A percentile compares a stretch with the other conserved stretches of the same genome.
Conservation (phyloP, 345 rosid species). For the Balakata baccata region DNA sequence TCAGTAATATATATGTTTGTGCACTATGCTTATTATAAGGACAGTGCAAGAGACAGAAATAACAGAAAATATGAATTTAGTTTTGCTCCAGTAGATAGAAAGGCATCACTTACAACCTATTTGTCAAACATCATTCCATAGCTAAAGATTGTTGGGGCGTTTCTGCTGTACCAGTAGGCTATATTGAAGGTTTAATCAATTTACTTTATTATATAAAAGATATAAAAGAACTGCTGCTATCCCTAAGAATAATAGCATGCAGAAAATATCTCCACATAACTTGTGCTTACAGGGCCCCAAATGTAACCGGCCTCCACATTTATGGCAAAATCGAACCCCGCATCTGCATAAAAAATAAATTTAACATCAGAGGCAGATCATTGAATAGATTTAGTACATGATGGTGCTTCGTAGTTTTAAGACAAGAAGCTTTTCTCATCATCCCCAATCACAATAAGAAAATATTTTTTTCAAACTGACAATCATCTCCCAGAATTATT, state of each 20-base stretch:
- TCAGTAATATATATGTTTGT: neutral
- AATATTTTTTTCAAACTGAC: too few species aligned
- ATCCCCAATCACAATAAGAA: neutral
- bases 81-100: neutral
- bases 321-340: slow-evolving; percentile 26
- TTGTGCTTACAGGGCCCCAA: slow-evolving; percentile 24
- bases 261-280: slow-evolving; percentile 12
- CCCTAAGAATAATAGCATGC: neutral
- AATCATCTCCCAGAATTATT: neutral
- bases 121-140: neutral
- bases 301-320: slow-evolving; percentile 27
- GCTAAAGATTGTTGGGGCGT: neutral
- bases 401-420: neutral
- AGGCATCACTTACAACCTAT: neutral
- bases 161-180: neutral
- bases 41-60: neutral
- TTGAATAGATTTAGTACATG: too few species aligned
- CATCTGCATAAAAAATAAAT: slow-evolving; percentile 19
- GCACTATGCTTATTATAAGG: neutral
- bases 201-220: slow-evolving; percentile 4
- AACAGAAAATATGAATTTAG: neutral
- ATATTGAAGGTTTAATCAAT: neutral
- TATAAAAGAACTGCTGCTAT: slow-evolving; percentile 1
- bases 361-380: neutral
- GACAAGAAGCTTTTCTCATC: neutral